Evolutionary conservation across 2,329 filamentous ascomycete genomes (phyloP).

Genomic region (Penicillium sp.): DNA sequence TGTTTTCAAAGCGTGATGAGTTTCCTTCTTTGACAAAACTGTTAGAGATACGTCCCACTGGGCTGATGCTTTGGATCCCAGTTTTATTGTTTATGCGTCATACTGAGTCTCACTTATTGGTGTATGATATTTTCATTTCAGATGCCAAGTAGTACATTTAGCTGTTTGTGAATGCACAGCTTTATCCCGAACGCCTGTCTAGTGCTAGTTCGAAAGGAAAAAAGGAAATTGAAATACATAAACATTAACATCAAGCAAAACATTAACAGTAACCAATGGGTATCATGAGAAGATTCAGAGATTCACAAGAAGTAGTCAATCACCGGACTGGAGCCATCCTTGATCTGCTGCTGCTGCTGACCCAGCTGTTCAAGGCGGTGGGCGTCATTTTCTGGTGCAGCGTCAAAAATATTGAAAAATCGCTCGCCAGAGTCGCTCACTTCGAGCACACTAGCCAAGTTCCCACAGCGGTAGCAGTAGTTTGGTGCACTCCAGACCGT

Average conservation of each 20-base stretch:
- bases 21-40: slow-evolving; percentile 30
- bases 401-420: slow-evolving; percentile 97
- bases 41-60: slow-evolving; percentile 23
- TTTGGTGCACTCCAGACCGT: slow-evolving; percentile 99
- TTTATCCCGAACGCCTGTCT: slow-evolving; percentile 31
- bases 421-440: slow-evolving; percentile 89
- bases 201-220: slow-evolving; percentile 17
- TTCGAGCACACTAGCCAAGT: slow-evolving; percentile 94
- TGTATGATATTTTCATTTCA: slow-evolving; percentile 9
- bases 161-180: slow-evolving; percentile 28
- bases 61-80: slow-evolving; percentile 9
- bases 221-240: slow-evolving; percentile 9
- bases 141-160: slow-evolving; percentile 12
- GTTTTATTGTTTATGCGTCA: slow-evolving; percentile 13
- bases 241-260: slow-evolving; percentile 6
- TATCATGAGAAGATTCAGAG: slow-evolving; percentile 57
- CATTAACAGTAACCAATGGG: slow-evolving; percentile 26
- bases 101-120: slow-evolving; percentile 8
- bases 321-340: slow-evolving; percentile 68
- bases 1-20: slow-evolving; percentile 29
- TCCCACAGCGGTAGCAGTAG: slow-evolving; percentile 93
- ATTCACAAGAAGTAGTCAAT: slow-evolving; percentile 65
- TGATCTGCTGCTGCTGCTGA: slow-evolving; percentile 58
- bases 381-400: slow-evolving; percentile 85
- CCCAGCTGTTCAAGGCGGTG: slow-evolving; percentile 78